These are phyloP conservation scores for Schizopora paradoxa DNA, from an alignment of 1,284 basidiomycete species.

Conservation along the genomic window DNA sequence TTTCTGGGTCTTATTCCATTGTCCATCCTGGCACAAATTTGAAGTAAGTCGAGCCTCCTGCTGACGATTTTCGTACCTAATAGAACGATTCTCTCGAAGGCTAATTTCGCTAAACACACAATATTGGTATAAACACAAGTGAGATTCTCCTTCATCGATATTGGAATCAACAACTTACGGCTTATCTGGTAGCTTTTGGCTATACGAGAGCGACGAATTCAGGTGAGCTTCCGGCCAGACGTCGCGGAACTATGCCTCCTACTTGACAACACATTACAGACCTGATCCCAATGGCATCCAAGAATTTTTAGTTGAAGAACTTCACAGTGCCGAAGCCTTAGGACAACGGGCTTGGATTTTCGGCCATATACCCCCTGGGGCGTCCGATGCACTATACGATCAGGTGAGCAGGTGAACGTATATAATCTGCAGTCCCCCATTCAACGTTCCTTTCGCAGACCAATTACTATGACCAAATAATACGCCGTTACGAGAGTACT, in stretches of 20 bases:
- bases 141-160: slow-evolving; percentile 12
- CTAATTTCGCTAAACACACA: slow-evolving; percentile 54
- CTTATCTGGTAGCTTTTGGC: slow-evolving; percentile 37
- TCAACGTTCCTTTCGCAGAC: slow-evolving; percentile 31
- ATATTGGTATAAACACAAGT: slow-evolving; percentile 54
- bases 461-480: slow-evolving; percentile 52
- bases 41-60: slow-evolving; percentile 26
- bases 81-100: slow-evolving; percentile 23
- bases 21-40: slow-evolving; percentile 40
- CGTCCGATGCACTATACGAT: slow-evolving; percentile 38
- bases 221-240: slow-evolving; percentile 29
- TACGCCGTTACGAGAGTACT: slow-evolving; percentile 51
- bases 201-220: slow-evolving; percentile 42
- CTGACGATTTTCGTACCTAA: not conserved
- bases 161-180: slow-evolving; percentile 7
- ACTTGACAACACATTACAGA: slow-evolving; percentile 13
- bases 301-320: slow-evolving; percentile 39
- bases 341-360: slow-evolving; percentile 51
- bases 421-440: slow-evolving; percentile 22
- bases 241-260: not conserved
- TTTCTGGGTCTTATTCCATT: slow-evolving; percentile 45
- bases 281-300: slow-evolving; percentile 41
- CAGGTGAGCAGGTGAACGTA: slow-evolving; percentile 30
- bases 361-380: slow-evolving; percentile 47
- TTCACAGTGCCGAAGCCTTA: slow-evolving; percentile 48